Base-by-base conservation (phyloP, 1,284 basidiomycete genomes). In the Vanrija sp. region DNA sequence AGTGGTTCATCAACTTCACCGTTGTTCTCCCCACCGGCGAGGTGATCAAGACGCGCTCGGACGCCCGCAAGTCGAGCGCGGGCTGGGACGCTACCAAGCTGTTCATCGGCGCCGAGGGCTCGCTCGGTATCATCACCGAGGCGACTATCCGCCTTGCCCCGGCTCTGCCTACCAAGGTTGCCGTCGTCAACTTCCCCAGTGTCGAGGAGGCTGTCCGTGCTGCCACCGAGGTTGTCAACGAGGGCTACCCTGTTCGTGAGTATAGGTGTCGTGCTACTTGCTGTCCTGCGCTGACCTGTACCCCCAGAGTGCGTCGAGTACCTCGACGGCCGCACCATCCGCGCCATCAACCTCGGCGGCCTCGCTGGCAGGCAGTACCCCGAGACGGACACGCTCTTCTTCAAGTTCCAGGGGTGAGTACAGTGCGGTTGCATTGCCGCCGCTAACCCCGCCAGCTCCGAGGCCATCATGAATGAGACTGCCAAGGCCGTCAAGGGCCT, bases 51-150 rank as follows among this genome's bases (percentile, higher is more conserved):
- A 98, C 94, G 0, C 84, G 94, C 3, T 82, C 85, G 42, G 79
- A 90, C 38, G 87, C 94, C 0, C 80, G 81, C 46, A 97, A 97
- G 72, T 94, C 90, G 0, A 87, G 89, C 0, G 91, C 91, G 0
- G 94, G 94, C 1, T 93, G 91, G 52, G 93, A 98, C 67, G 80
- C 85, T 1, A 94, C 91, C 1, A 92, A 94, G 65, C 75, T 97
- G 16, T 97, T 97, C 77, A 88, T 96, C 51, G 93, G 94, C 18
- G 89, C 92, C 0, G 94, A 98, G 71, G 94, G 94, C 1, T 97
- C 93, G 0, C 78, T 97, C 23, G 94, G 94, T 0, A 90, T 98
- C 52, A 83, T 97, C 34, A 94, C 91, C 0, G 93, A 96, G 81
- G 89, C 86, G 1, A 94, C 92, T 0, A 79, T 95, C 49, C 81